Evolutionary conservation across 2,329 filamentous ascomycete species (phyloP).

Genomic region (Sporothrix variecibatus): DNA sequence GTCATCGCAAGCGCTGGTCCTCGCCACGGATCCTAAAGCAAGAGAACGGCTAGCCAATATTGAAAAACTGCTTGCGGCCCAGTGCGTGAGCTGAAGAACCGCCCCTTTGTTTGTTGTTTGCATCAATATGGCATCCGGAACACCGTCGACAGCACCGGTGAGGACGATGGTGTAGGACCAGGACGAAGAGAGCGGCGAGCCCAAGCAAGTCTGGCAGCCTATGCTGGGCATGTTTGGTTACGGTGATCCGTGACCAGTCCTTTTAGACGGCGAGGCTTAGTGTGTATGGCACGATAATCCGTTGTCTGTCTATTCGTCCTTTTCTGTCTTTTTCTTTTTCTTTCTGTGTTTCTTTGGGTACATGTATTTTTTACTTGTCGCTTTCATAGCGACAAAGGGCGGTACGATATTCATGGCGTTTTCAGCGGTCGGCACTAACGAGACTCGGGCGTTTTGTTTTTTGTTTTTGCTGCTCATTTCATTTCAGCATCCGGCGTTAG

Average conservation of each 20-base stretch:
- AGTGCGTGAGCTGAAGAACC: constrained; percentile 45
- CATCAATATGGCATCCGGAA: constrained; percentile 67
- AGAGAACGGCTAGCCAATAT: not conserved
- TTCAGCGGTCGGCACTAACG: not conserved
- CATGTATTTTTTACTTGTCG: not conserved
- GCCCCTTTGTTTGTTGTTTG: constrained; percentile 70
- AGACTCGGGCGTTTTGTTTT: not conserved
- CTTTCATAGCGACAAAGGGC: not conserved
- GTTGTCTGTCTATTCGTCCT: not conserved
- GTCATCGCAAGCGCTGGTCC: not conserved
- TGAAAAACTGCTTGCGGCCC: not conserved
- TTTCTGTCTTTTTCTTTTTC: not conserved
- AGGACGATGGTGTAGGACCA: constrained; percentile 47
- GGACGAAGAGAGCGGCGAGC: not conserved
- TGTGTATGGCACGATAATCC: not conserved
- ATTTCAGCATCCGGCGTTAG: not conserved
- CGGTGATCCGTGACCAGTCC: constrained; percentile 49
- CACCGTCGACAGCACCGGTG: constrained; percentile 36
- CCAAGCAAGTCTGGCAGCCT: constrained; percentile 54
- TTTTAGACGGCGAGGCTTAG: not conserved
- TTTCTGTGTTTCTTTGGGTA: not conserved
- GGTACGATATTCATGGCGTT: not conserved
- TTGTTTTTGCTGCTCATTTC: not conserved
- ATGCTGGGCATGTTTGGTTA: constrained; percentile 65
- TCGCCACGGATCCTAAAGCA: no score